These are phyloP conservation scores for Aspergillus nomiae DNA, from an alignment of 2,329 filamentous ascomycete genomes.

Conservation along the genomic window DNA sequence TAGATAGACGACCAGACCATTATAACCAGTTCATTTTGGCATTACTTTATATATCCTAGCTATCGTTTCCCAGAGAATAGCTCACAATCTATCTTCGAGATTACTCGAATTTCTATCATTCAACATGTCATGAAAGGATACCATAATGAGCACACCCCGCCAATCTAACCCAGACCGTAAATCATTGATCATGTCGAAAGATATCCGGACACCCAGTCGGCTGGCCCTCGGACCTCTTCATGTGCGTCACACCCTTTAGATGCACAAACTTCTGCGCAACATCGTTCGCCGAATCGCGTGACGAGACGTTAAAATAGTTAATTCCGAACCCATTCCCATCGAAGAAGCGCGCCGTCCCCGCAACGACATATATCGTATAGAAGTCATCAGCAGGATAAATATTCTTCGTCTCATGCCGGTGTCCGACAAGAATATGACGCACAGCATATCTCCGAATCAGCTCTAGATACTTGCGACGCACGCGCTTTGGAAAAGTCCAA, in stretches of 20 bases:
- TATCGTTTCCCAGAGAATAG: too few relatives aligned
- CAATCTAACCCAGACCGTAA: background rate
- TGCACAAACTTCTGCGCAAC: background rate
- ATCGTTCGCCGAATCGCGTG: background rate
- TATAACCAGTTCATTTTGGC: too few relatives aligned
- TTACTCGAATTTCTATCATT: background rate
- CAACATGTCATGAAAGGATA: background rate
- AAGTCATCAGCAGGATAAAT: background rate
- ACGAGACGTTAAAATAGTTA: background rate
- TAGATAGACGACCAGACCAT: background rate
- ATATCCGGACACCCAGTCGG: conserved; percentile 2
- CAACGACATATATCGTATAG: conserved; percentile 4
- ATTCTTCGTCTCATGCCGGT: conserved; percentile 9
- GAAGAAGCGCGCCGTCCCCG: background rate
- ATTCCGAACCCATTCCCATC: background rate
- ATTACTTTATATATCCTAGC: too few relatives aligned
- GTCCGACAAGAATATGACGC: conserved; percentile 7
- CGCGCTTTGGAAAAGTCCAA: conserved; percentile 7
- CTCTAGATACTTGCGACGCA: conserved; percentile 1
- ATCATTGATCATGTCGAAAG: background rate
- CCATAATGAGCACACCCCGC: background rate
- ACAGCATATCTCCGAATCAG: conserved; percentile 1
- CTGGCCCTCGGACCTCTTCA: background rate
- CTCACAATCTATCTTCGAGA: background rate
- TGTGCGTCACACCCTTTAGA: background rate